Evolutionary conservation across 805 yeast species (phyloP).

Genomic region (Candida tibetensis): DNA sequence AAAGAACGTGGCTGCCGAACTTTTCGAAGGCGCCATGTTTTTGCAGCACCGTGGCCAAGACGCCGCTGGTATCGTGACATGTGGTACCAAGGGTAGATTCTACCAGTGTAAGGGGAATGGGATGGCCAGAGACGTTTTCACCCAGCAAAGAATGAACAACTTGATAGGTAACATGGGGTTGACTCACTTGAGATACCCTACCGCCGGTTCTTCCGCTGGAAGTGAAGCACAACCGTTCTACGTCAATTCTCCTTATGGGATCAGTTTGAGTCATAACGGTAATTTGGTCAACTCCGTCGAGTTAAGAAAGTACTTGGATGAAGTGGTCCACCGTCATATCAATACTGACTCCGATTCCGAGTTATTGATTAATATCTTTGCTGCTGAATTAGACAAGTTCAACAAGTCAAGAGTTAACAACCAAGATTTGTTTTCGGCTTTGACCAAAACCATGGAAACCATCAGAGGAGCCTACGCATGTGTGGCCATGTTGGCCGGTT

Average conservation of each 20-base stretch:
- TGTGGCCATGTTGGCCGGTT: slow-evolving; percentile 92
- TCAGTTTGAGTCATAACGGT: slow-evolving; percentile 88
- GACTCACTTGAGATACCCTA: slow-evolving; percentile 92
- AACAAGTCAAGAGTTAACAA: slow-evolving; percentile 92
- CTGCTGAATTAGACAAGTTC: slow-evolving; percentile 84
- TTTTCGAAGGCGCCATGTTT: slow-evolving; percentile 88
- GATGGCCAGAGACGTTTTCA: slow-evolving; percentile 97
- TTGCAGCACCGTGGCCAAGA: slow-evolving; percentile 98
- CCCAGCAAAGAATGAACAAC: slow-evolving; percentile 71
- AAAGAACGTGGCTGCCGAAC: slow-evolving; percentile 78
- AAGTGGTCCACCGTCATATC: slow-evolving; percentile 92
- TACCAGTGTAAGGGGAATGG: slow-evolving; percentile 99
- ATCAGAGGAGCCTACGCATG: slow-evolving; percentile 98
- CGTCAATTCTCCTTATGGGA: slow-evolving; percentile 95
- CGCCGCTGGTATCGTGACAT: slow-evolving; percentile 98
- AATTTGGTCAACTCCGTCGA: slow-evolving; percentile 85
- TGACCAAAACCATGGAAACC: slow-evolving; percentile 73
- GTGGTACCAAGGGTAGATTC: slow-evolving; percentile 89
- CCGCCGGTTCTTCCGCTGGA: slow-evolving; percentile 94
- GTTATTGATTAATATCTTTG: slow-evolving; percentile 83
- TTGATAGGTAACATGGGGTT: slow-evolving; percentile 93
- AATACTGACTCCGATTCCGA: slow-evolving; percentile 97
- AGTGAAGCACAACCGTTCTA: slow-evolving; percentile 98
- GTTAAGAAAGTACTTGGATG: slow-evolving; percentile 78
- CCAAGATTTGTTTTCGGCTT: slow-evolving; percentile 82